Evolutionary conservation across 331 rosid species (phyloP), one percentile per base, ranked within the genome.

Genomic region (Quercus lobata): DNA sequence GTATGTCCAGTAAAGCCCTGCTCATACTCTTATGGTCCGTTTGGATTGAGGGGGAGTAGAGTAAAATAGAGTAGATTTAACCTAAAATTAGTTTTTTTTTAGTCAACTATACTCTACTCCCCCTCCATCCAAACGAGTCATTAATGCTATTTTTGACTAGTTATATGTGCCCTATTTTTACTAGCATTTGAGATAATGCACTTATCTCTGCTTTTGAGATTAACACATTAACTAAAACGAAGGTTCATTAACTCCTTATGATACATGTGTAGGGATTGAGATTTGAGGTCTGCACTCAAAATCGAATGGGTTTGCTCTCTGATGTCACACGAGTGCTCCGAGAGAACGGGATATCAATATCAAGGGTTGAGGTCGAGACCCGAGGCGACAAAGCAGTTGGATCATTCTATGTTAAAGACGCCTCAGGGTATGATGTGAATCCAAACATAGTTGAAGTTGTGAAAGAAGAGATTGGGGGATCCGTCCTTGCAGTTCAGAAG

Each of bases 311-410:
- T 21, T 68, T 91, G 61, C 81, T 96, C 46, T 86, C 94, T 1
- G 89, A 89, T 29, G 77, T 92, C 78, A 96, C 97, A 0, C 58
- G 93, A 80, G 87, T 90, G 2, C 85, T 93, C 12, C 88, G 97
- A 0, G 94, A 91, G 78, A 91, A 87, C n/a, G 98, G 97, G 1
- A 22, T 96, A 57, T 91, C 91, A 6, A 77, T 93, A 65, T 81
- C 93, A 2, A 88, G 94, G 75, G 61, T 89, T 25, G 91, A 92
- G 82, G 53, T 96, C 4, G 84, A 73, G 80, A 87, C 88, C 4
- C 76, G 27, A 7, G 92, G 84, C 7, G 90, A 90, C 14, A 82
- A 44, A 77, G 97, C 90, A 10, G 81, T 84, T 5, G 98, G 99
- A 72, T 83, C 99, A 5, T 87, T 96, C 85, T 88, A 84, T 30